These are phyloP conservation scores for Acaromyces ingoldii DNA, from an alignment of 1,284 basidiomycete species.

Conservation along the genomic window DNA sequence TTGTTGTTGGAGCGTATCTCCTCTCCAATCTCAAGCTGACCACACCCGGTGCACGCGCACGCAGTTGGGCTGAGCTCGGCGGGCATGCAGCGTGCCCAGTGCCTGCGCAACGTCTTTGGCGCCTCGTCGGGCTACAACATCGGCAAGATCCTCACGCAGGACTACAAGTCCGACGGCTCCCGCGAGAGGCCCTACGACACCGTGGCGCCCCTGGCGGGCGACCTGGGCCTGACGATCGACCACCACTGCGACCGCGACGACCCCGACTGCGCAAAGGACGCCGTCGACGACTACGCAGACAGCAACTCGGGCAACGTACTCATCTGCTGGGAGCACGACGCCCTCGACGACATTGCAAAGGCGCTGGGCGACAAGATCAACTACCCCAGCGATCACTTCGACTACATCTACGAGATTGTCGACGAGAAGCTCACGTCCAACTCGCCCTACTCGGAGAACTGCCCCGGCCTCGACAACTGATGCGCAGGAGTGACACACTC, in stretches of 20 bases:
- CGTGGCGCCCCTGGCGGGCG: conserved; percentile 44
- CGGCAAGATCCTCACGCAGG: conserved; percentile 33
- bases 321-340: conserved; percentile 32
- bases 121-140: conserved; percentile 4
- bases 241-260: conserved; percentile 47
- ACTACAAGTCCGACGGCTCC: conserved; percentile 30
- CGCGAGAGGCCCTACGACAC: conserved; percentile 46
- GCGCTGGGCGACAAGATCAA: conserved; percentile 30
- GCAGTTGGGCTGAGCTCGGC: conserved; percentile 17
- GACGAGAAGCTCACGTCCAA: conserved; percentile 11
- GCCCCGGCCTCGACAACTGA: conserved; percentile 20
- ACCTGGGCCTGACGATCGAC: conserved; percentile 45
- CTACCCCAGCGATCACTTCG: conserved; percentile 16
- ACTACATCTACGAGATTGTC: conserved; percentile 21
- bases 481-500: background rate
- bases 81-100: conserved; percentile 15
- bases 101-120: conserved; percentile 30
- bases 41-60: background rate
- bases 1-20: background rate
- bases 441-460: conserved; percentile 23
- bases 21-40: background rate
- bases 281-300: conserved; percentile 30
- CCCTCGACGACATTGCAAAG: conserved; percentile 34
- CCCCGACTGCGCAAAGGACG: conserved; percentile 30
- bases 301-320: conserved; percentile 17